Evolutionary conservation across 2,329 filamentous ascomycete species (phyloP).

Genomic region (Neurospora crassa): DNA sequence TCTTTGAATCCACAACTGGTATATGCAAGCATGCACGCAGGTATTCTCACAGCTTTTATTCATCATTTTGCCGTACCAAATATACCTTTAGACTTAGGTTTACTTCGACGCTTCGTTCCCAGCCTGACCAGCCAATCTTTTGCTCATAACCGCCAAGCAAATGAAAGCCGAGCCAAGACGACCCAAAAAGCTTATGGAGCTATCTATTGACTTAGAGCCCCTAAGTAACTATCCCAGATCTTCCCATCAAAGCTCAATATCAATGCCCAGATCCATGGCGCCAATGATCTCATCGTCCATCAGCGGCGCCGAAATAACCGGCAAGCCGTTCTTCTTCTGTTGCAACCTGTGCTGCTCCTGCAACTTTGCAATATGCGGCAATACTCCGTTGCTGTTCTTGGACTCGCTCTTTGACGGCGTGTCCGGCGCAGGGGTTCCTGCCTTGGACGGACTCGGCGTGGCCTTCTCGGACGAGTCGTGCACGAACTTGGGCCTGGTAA

Average conservation of each 20-base stretch:
- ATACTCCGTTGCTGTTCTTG: slow-evolving; percentile 30
- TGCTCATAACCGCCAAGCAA: not conserved
- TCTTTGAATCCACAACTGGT: not conserved
- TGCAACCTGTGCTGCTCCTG: slow-evolving; percentile 38
- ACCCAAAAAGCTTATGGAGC: not conserved
- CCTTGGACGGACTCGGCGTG: slow-evolving; percentile 9
- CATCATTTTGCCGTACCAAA: not conserved
- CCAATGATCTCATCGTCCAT: slow-evolving; percentile 92
- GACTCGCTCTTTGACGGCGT: not conserved
- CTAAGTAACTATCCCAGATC: not conserved
- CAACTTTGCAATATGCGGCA: slow-evolving; percentile 44
- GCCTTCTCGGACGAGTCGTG: slow-evolving; percentile 35
- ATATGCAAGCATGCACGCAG: not conserved
- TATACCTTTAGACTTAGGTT: not conserved
- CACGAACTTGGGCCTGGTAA: slow-evolving; percentile 58
- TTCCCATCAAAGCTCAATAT: slow-evolving; percentile 40
- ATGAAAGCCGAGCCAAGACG: not conserved
- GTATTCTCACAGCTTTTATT: not conserved
- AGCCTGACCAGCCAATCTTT: not conserved
- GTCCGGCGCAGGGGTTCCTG: not conserved
- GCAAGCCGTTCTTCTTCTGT: slow-evolving; percentile 43
- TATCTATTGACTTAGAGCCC: not conserved
- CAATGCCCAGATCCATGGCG: slow-evolving; percentile 79
- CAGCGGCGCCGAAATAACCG: slow-evolving; percentile 66
- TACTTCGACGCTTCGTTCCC: not conserved